Base-by-base conservation (phyloP, 108 stramenopile species). In the Cyclotella cryptica region DNA sequence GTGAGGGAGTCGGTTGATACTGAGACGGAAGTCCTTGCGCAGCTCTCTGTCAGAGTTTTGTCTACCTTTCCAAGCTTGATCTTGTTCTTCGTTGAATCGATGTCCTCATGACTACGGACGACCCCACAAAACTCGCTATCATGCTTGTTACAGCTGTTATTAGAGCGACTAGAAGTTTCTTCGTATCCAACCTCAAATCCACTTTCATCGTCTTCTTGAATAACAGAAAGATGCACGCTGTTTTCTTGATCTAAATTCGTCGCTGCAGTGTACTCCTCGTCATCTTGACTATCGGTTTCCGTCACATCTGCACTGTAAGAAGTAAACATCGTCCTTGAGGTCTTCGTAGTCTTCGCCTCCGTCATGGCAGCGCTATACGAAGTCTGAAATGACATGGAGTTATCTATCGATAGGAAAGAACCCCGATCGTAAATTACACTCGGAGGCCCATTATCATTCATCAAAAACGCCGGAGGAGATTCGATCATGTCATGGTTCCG, bases 401-500 rank as follows among this genome's bases (percentile, higher is more conserved):
- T 1, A 24, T 24, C 8, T 3, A 57, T 57, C n/a, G 24, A 6
- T 6, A 35, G 35, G 35, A 35, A 35, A 2, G 35, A 35, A 35
- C 35, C 55, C 24, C n/a, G 3, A 57, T 57, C 24, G 55, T 57
- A 57, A 57, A 57, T 57, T 3, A 57, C 22, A 26, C 55, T 57
- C 1, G 55, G 55, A 5, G 55, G 55, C 12, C 55, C 24, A 1
- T 26, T 1, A 24, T 57, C 24, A 3, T 57, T 57, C 55, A 57
- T 57, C 24, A 57, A 26, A 26, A 57, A 57, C 24, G 55, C 55
- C 8, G 55, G 55, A 57, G 55, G 55, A 19, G 55, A 57, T 22
- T 26, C 55, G 12, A 57, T 57, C 24, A 57, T 26, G 55, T 26
- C 19, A 12, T 57, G 55, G 24, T 57, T 57, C 12, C 55, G 7